These are phyloP conservation scores for Talaromyces funiculosus DNA, from an alignment of 2,329 filamentous ascomycete genomes.

Conservation along the genomic window DNA sequence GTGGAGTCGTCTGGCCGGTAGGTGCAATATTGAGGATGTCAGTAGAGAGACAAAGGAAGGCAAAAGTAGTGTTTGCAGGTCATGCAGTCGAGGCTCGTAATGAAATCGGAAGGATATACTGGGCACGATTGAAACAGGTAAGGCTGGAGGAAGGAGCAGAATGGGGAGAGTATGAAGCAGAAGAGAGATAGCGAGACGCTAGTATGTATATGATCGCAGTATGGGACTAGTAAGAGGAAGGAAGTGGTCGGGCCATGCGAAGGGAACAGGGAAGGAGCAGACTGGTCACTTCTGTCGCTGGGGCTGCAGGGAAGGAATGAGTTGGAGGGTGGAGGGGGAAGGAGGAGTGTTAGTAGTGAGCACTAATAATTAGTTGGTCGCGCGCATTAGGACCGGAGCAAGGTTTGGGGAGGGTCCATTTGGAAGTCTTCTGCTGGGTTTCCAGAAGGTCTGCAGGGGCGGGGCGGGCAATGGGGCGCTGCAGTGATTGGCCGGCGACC, in stretches of 20 bases:
- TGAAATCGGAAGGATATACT: neutral
- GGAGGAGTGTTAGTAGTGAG: no score
- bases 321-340: constrained; percentile 1
- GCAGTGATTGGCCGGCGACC: neutral
- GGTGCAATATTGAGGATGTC: no score
- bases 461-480: constrained; percentile 5
- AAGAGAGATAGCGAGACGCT: neutral
- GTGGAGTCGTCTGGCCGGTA: neutral
- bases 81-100: neutral
- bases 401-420: neutral
- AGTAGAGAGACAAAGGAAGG: neutral
- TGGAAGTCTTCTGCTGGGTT: constrained; percentile 16
- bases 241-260: neutral
- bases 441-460: constrained; percentile 21
- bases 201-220: neutral
- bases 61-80: neutral
- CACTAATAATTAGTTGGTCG: no score
- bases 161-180: neutral
- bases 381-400: no score
- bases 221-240: neutral
- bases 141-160: neutral
- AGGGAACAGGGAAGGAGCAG: constrained; percentile 4
- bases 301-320: neutral
- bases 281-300: neutral
- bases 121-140: neutral